These are phyloP conservation scores for Cucumis cinereus DNA, from an alignment of 306 rosid species.

Conservation along the genomic window DNA sequence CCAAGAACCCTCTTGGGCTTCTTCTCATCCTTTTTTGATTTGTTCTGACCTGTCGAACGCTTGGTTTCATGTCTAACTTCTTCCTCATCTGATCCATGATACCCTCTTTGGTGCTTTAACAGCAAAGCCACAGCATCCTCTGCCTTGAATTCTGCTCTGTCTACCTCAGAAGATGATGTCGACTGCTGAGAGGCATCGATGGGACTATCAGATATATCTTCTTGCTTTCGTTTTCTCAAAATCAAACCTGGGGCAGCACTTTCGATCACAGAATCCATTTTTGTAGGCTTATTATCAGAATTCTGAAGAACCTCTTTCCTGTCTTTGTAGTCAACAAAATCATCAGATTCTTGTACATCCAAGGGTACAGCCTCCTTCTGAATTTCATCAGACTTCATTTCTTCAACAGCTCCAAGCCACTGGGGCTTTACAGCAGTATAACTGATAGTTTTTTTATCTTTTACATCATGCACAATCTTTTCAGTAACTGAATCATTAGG, in stretches of 20 bases:
- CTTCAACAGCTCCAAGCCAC: constrained; percentile 80
- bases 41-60: constrained; percentile 10
- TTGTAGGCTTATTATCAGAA: constrained; percentile 19
- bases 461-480: constrained; percentile 16
- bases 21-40: constrained; percentile 20
- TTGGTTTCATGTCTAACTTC: constrained; percentile 23
- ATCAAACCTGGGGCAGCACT: constrained; percentile 82
- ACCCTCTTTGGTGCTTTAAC: constrained; percentile 65
- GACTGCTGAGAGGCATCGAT: constrained; percentile 24
- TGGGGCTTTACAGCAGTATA: constrained; percentile 59
- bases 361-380: constrained; percentile 24
- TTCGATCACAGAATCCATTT: constrained; percentile 41
- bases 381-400: constrained; percentile 29
- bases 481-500: constrained; percentile 23
- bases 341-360: constrained; percentile 33
- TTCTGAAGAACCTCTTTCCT: constrained; percentile 41
- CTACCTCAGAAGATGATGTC: constrained; percentile 33
- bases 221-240: constrained; percentile 72
- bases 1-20: constrained; percentile 68
- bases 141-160: constrained; percentile 33
- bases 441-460: constrained; percentile 31
- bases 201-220: constrained; percentile 25
- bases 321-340: constrained; percentile 84
- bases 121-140: constrained; percentile 94
- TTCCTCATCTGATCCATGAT: constrained; percentile 31